Evolutionary conservation across 495 filamentous ascomycete species (phyloP), one percentile per base, ranked within the genome.

Genomic region (Schizothecium vesticola): DNA sequence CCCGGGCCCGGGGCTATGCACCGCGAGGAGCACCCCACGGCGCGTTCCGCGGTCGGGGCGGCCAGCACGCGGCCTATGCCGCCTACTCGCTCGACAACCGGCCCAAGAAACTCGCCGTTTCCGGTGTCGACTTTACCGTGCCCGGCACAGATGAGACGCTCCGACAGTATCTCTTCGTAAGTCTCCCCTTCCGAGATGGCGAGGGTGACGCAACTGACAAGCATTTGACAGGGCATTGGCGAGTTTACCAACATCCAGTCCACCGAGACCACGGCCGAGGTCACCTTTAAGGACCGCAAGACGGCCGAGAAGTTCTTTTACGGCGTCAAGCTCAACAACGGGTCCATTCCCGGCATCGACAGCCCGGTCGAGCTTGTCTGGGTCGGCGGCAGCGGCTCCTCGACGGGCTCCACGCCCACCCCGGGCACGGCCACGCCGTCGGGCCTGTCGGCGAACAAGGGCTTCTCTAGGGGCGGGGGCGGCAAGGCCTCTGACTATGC

Each of bases 261-360:
- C 1, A 87, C 89, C 70, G 85, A 89, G 0, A 77, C 85, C 2
- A 84, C 25, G 75, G 90, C 76, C 69, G 91, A 76, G 28, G 86
- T 98, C 65, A 86, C 86, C 2, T 99, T 98, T 77, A 93, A 91
- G 71, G 92, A 99, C 72, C 90, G 95, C 56, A 93, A 90, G 72
- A 90, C 90, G 8, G 95, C 94, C 16, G 94, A 97, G 78, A 91
- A 91, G 74, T 91, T 94, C 76, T 88, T 92, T 81, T 87, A 87
- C 76, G 81, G 86, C 56, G 78, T 85, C 51, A 75, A 80, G 10
- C 78, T 85, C 5, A 86, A 86, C 62, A 75, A 84, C 63, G 77
- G 72, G 65, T 83, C 88, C 59, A 90, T 97, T 64, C 88, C 92
- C 2, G 85, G 86, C 19, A 83, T 96, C 25, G 93, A 80, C 8